A percentile compares a stretch with the other conserved stretches of the same genome.
Conservation (phyloP, 78 protist genomes). For the Salpingoeca rosetta region DNA sequence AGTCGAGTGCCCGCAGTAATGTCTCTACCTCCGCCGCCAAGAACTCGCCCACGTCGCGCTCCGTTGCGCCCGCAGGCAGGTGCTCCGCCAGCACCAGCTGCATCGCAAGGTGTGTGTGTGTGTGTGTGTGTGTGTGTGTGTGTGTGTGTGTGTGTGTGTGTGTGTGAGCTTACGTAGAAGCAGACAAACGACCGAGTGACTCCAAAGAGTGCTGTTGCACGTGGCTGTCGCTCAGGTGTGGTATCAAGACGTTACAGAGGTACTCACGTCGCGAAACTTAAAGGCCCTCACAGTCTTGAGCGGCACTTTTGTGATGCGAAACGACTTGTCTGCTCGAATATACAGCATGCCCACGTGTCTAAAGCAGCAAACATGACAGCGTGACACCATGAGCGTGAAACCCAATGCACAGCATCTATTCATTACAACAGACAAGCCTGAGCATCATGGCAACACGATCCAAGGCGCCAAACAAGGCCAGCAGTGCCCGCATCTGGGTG, state of each 20-base stretch:
- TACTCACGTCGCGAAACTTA: conserved; percentile 21
- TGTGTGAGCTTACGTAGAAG: neutral
- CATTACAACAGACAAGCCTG: neutral
- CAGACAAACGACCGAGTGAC: neutral
- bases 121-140: neutral
- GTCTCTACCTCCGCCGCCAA: neutral
- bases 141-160: neutral
- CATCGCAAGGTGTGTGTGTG: neutral
- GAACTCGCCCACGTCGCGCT: too few relatives aligned
- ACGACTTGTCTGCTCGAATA: conserved; percentile 35
- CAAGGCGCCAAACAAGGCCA: too few relatives aligned
- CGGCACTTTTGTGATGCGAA: conserved; percentile 29
- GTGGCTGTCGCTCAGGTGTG: neutral
- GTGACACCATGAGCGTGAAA: too few relatives aligned
- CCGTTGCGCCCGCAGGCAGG: neutral
- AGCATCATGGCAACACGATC: neutral
- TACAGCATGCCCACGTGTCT: conserved; percentile 63
- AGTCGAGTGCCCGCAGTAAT: neutral
- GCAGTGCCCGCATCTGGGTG: too few relatives aligned
- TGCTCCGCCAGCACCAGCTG: neutral
- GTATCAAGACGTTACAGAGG: conserved; percentile 2
- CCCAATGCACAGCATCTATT: neutral
- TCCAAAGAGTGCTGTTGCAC: neutral
- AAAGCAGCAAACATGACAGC: too few relatives aligned
- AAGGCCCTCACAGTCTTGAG: conserved; percentile 67